Base-by-base conservation (phyloP, 495 filamentous ascomycete species). In the Cladorrhinum samala region DNA sequence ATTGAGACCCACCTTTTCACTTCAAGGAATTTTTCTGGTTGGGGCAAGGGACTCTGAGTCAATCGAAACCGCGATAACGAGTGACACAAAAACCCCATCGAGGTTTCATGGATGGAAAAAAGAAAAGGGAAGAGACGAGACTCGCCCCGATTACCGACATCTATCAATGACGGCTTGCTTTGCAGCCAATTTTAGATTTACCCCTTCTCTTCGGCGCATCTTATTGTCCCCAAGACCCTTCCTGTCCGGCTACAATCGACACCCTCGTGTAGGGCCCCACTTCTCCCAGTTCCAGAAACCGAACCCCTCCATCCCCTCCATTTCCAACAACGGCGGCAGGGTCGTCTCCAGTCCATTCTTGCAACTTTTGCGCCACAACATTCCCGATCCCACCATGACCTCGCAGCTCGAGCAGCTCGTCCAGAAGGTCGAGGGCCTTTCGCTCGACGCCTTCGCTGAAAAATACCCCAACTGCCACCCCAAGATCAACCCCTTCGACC, bases 401-500 rank as follows among this genome's bases (percentile, higher is more conserved):
- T 23, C 66, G 6, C 37, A 36, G 23, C 44, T 76, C 54, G 66
- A 69, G 14, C 54, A 70, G 57, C 66, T 74, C 49, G 60, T 63
- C 16, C 53, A 60, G 44, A 59, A 69, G 63, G 63, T 77, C 44
- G 64, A 70, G 17, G 60, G 68, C 61, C 50, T 74, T 36, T 62
- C 54, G 19, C 66, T 77, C 58, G 66, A 67, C 8, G 61, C 64
- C 36, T 49, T 73, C 47, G 41, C 65, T 43, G 64, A 69, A 25
- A 70, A 70, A 46, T 85, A 74, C 55, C 78, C 80, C 38, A 74
- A 73, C 54, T 79, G 75, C 33, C 70, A 80, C 56, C 88, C 91
- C 19, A 77, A 84, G 9, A 53, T 82, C 62, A 98, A 98, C 74
- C 87, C 88, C 19, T 77, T 90, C 52, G 92, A 98, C 66, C 74